Conservation (phyloP, 1,139 yeast genomes). For the Wickerhamomyces sp. region DNA sequence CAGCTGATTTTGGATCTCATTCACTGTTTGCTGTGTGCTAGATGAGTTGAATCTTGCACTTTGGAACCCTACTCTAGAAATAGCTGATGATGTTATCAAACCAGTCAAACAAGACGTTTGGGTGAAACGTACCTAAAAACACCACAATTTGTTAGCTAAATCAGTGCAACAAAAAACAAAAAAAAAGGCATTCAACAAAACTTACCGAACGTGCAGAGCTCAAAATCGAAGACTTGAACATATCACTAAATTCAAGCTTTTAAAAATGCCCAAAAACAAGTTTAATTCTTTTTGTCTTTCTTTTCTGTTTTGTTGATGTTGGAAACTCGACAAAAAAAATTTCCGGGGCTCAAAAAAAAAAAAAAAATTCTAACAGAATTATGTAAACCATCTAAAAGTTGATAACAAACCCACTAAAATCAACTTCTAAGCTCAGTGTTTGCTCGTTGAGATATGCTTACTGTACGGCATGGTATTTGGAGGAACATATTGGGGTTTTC, state of each 20-base stretch:
- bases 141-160: not conserved
- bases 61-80: conserved; percentile 12
- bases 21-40: conserved; percentile 19
- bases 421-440: too few species aligned
- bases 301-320: too few species aligned
- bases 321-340: too few species aligned
- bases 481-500: too few species aligned
- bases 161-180: not conserved
- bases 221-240: conserved; percentile 13
- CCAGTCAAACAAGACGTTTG: conserved; percentile 11
- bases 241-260: not conserved
- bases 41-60: conserved; percentile 20
- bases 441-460: too few species aligned
- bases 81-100: conserved; percentile 5
- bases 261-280: too few species aligned
- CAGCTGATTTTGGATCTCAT: conserved; percentile 32
- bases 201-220: conserved; percentile 14
- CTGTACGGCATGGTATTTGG: too few species aligned
- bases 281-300: too few species aligned
- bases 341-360: too few species aligned
- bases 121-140: conserved; percentile 9
- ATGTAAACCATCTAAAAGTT: too few species aligned
- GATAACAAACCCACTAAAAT: too few species aligned
- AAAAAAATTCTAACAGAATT: too few species aligned
- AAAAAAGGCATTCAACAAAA: not conserved